Percentiles rank a stretch among this genome's conserved stretches.
Conservation (phyloP, 2,329 filamentous ascomycete species). For the Sporothrix luriei region DNA sequence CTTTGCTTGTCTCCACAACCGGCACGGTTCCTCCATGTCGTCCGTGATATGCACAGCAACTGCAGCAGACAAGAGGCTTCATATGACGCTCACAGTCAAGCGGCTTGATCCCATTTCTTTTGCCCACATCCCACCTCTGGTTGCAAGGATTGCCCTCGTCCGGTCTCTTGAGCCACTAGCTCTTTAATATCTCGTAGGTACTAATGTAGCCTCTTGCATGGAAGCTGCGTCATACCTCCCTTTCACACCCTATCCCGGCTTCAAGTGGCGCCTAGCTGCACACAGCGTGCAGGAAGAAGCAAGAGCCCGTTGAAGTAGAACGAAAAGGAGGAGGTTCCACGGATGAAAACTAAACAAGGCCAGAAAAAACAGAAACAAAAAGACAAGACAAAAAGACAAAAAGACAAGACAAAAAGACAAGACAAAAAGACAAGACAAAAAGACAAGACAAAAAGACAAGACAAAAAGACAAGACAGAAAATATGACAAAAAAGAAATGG, state of each 20-base stretch:
- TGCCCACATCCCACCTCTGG: background rate
- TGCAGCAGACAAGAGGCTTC: background rate
- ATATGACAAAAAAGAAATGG: background rate
- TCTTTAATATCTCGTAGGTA: background rate
- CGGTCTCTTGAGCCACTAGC: background rate
- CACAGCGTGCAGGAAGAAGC: background rate
- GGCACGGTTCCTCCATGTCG: background rate
- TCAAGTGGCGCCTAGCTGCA: too few relatives aligned
- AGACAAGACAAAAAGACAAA: too few relatives aligned
- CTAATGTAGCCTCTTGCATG: conserved; percentile 9
- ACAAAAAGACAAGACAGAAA: too few relatives aligned
- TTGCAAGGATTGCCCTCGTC: background rate
- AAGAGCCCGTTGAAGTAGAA: background rate
- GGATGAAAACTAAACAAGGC: background rate
- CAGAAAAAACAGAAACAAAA: too few relatives aligned
- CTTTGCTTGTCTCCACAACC: background rate
- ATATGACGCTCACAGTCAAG: too few relatives aligned
- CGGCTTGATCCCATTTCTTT: background rate
- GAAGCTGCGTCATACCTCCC: background rate
- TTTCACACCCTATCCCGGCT: background rate
- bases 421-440: too few relatives aligned
- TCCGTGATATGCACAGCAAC: background rate
- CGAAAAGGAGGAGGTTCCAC: background rate
- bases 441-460: too few relatives aligned
- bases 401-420: too few relatives aligned